Evolutionary conservation across 306 rosid species (phyloP).

Genomic region (Vicia villosa): DNA sequence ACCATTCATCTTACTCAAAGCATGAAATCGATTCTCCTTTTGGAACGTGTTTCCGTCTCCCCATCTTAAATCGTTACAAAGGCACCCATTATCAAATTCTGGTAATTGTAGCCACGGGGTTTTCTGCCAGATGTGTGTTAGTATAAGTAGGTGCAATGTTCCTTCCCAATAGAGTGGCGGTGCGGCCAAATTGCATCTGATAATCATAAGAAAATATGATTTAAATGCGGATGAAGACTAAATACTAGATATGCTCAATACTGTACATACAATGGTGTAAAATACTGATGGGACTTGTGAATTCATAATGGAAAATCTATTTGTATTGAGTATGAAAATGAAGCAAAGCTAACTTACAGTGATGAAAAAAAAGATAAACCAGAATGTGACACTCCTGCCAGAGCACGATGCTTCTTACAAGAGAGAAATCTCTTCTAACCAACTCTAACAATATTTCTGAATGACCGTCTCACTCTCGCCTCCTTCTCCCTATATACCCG

Average conservation of each 20-base stretch:
- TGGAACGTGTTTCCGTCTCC: background rate
- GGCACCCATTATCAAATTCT: conserved; percentile 1
- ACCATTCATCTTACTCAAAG: background rate
- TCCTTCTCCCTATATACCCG: no score
- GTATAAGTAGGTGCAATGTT: no score
- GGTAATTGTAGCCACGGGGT: background rate
- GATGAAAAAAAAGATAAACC: no score
- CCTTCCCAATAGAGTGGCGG: background rate
- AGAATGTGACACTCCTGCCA: no score
- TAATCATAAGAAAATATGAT: background rate
- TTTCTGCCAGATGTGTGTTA: background rate
- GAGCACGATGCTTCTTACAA: no score
- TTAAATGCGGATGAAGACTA: conserved; percentile 13
- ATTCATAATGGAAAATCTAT: no score
- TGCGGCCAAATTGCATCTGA: background rate
- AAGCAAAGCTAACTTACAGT: no score
- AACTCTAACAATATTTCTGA: no score
- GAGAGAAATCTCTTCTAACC: no score
- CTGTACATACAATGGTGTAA: background rate
- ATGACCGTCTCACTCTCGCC: no score
- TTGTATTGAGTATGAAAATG: no score
- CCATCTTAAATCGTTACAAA: background rate
- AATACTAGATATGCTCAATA: conserved; percentile 10
- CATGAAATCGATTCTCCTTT: conserved; percentile 7
- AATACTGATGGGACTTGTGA: background rate